A percentile compares a stretch with the other conserved stretches of the same genome.
Conservation (phyloP, 441 rosid genomes). For the Biscutella laevigata region DNA sequence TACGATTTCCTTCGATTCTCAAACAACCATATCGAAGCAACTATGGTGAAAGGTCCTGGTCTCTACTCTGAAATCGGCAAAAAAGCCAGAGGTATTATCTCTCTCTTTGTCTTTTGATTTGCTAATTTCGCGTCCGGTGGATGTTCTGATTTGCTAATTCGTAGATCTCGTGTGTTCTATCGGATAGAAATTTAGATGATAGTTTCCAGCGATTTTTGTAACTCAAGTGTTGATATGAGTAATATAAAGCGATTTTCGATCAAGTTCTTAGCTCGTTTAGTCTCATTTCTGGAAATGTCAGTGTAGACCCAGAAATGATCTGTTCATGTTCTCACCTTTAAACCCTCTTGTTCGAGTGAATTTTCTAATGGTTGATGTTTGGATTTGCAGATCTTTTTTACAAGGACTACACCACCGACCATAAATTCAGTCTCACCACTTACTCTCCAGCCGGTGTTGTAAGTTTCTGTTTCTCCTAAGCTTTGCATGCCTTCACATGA, state of each 20-base stretch:
- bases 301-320: background rate
- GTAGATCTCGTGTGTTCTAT: background rate
- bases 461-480: background rate
- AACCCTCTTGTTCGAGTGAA: no score
- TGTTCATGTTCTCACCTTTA: no score
- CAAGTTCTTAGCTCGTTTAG: no score
- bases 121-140: background rate
- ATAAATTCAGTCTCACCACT: constrained; percentile 77
- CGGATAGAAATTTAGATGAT: background rate
- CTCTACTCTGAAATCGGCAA: constrained; percentile 79
- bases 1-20: background rate
- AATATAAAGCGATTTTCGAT: no score
- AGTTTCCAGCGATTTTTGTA: background rate
- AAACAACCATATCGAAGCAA: constrained; percentile 3
- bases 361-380: background rate
- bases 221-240: background rate
- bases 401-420: constrained; percentile 84
- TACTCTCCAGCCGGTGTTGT: constrained; percentile 73
- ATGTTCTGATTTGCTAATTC: background rate
- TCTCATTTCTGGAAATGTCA: constrained; percentile 5
- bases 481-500: background rate
- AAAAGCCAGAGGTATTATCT: constrained; percentile 51
- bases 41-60: constrained; percentile 81
- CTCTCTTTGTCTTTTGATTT: background rate
- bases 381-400: constrained; percentile 64